A percentile compares a stretch with the other conserved stretches of the same genome.
phyloP scores from a whole-genome alignment of 768 basidiomycete genomes.

The Mycena albidolilacea region DNA sequence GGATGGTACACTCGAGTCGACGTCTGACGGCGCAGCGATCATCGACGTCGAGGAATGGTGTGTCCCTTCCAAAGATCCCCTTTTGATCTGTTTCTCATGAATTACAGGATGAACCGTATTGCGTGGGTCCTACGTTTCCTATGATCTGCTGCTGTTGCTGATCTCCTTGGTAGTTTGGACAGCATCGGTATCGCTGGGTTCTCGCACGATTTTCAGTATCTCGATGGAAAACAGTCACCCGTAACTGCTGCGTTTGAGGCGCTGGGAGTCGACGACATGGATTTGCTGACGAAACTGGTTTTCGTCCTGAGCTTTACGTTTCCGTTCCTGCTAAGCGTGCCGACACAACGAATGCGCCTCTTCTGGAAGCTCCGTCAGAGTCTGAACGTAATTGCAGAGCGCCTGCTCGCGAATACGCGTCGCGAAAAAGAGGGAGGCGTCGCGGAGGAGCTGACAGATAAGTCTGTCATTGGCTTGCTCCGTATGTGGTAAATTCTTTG shows the following conservation, averaged over 20 bases:
- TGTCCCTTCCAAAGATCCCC: not conserved
- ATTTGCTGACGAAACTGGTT: not conserved
- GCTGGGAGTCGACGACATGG: constrained; percentile 25
- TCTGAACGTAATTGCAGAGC: constrained; percentile 34
- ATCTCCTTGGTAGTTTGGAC: constrained; percentile 51
- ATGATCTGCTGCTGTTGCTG: no score
- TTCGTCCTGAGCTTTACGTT: constrained; percentile 28
- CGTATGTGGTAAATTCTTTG: not conserved
- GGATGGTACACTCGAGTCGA: constrained; percentile 33
- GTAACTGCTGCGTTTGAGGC: constrained; percentile 47
- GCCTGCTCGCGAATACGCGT: constrained; percentile 31
- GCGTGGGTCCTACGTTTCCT: constrained; percentile 45
- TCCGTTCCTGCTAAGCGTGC: constrained; percentile 35
- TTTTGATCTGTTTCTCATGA: constrained; percentile 8
- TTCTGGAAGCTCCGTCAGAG: constrained; percentile 20
- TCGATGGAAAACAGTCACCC: constrained; percentile 51
- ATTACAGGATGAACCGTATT: constrained; percentile 56
- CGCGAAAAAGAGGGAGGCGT: constrained; percentile 29
- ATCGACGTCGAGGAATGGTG: constrained; percentile 56
- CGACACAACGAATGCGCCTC: constrained; percentile 26
- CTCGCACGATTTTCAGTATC: constrained; percentile 52
- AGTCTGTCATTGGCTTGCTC: constrained; percentile 32
- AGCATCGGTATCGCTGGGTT: constrained; percentile 62
- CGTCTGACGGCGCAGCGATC: constrained; percentile 29
- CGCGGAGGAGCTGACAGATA: constrained; percentile 22